Conservation (phyloP, 345 rosid species). For the Kernera saxatilis region DNA sequence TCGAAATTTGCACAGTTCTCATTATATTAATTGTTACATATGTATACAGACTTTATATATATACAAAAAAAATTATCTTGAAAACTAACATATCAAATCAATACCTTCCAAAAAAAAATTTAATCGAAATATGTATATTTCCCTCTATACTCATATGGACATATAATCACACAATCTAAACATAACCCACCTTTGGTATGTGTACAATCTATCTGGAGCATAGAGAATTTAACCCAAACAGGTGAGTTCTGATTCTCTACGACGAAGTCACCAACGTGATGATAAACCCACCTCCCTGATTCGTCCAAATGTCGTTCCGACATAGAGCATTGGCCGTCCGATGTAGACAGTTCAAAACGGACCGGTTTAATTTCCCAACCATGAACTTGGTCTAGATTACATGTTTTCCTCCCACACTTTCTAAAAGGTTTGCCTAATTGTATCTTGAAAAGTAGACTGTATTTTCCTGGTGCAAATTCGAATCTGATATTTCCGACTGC, state of each 20-base stretch:
- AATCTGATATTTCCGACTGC: constrained; percentile 68
- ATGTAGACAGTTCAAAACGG: constrained; percentile 66
- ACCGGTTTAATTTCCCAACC: constrained; percentile 89
- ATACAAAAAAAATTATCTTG: not conserved
- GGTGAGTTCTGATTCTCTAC: constrained; percentile 38
- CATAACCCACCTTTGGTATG: constrained; percentile 95
- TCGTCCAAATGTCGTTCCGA: constrained; percentile 53
- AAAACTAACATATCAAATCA: not conserved
- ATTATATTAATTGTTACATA: not conserved
- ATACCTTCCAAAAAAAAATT: not conserved
- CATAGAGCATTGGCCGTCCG: constrained; percentile 51
- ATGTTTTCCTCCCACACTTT: constrained; percentile 57
- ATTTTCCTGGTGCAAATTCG: constrained; percentile 65
- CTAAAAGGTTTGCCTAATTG: constrained; percentile 56
- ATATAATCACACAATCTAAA: constrained; percentile 65
- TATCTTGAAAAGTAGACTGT: constrained; percentile 66
- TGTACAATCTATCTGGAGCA: constrained; percentile 95
- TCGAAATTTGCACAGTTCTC: not conserved
- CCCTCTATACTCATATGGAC: constrained; percentile 49
- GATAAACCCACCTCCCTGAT: constrained; percentile 65
- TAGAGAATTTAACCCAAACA: constrained; percentile 58
- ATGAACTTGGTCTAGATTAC: constrained; percentile 69
- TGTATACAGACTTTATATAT: not conserved
- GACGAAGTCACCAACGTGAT: constrained; percentile 69
- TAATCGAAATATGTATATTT: constrained; percentile 10